Evolutionary conservation across 2,329 filamentous ascomycete genomes (phyloP), one percentile per base, ranked within the genome.

Genomic region (Grosmannia clavigera): DNA sequence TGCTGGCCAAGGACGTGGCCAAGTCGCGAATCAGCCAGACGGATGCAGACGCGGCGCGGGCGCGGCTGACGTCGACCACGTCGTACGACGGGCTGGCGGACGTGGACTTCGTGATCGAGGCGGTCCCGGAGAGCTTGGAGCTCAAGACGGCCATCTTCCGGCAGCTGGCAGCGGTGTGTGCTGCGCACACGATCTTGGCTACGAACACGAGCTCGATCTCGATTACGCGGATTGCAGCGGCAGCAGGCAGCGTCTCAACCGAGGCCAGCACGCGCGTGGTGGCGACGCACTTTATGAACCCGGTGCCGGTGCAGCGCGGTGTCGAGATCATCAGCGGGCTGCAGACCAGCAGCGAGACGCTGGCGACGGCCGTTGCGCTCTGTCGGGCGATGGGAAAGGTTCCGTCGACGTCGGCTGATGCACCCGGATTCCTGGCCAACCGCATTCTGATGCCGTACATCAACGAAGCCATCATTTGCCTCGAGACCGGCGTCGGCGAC

Each of bases 121-220:
- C 94, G 19, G 91, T 99, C 10, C 94, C 94, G 43, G 92, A 96
- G 77, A 92, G 96, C 60, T 86, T 88, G 50, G 78, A 86, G 58
- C 82, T 99, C 64, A 99, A 99, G 75, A 84, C 85, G 65, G 84
- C 85, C 65, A 95, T 99, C 66, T 99, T 99, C 75, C 77, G 83
- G 65, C 81, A 87, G 68, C 81, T 99, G 12, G 91, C 92, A 7
- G 76, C 88, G 67, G 85, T 95, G 66, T 92, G 88, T 66, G 86
- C 90, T 12, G 78, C 85, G 58, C 90, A 97, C 70, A 84, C 94
- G 61, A 89, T 99, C 67, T 82, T 99, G 43, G 92, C 94, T 5
- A 99, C 94, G 64, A 99, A 99, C 77, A 99, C 94, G 7, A 96
- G 91, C n/a, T 96, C 91, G 63, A 99, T 99, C 71, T 92, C 90